These are phyloP conservation scores for Leucosporidium creatinivorum DNA, from an alignment of 768 basidiomycete species.

Conservation along the genomic window DNA sequence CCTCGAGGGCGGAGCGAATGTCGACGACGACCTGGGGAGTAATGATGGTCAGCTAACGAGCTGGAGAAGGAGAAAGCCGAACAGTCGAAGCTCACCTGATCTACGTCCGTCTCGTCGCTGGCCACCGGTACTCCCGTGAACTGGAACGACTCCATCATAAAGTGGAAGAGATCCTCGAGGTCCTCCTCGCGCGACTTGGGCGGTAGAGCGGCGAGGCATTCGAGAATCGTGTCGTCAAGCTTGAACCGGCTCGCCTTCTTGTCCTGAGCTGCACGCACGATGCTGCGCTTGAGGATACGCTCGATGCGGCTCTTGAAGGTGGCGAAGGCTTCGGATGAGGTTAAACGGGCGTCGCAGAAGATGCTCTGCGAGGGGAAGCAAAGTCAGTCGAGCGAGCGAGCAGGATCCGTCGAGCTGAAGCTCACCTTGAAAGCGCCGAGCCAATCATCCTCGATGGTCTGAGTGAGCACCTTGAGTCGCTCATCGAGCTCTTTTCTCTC, in stretches of 20 bases:
- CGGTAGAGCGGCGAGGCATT: constrained; percentile 76
- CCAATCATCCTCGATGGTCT: constrained; percentile 92
- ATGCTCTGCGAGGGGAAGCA: constrained; percentile 35
- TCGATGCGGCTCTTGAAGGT: constrained; percentile 65
- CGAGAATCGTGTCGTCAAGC: constrained; percentile 66
- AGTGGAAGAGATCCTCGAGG: constrained; percentile 87
- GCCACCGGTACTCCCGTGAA: constrained; percentile 84
- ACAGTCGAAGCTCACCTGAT: constrained; percentile 53
- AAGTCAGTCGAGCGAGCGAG: not conserved
- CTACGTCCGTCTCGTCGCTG: constrained; percentile 82
- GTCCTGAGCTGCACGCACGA: constrained; percentile 52
- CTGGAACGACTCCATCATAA: constrained; percentile 86
- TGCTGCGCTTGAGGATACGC: constrained; percentile 60
- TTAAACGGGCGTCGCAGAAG: constrained; percentile 44
- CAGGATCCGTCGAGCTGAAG: not conserved
- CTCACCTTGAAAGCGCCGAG: constrained; percentile 91
- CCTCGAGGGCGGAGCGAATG: constrained; percentile 66
- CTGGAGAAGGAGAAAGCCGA: not conserved
- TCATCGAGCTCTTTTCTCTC: constrained; percentile 66
- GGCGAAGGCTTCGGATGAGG: constrained; percentile 48
- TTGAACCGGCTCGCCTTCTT: constrained; percentile 48
- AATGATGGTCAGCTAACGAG: not conserved
- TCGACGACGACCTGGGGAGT: constrained; percentile 56
- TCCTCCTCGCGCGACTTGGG: constrained; percentile 84
- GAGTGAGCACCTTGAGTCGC: constrained; percentile 63